Conservation (phyloP, 768 basidiomycete genomes). For the Suillus weaverae region DNA sequence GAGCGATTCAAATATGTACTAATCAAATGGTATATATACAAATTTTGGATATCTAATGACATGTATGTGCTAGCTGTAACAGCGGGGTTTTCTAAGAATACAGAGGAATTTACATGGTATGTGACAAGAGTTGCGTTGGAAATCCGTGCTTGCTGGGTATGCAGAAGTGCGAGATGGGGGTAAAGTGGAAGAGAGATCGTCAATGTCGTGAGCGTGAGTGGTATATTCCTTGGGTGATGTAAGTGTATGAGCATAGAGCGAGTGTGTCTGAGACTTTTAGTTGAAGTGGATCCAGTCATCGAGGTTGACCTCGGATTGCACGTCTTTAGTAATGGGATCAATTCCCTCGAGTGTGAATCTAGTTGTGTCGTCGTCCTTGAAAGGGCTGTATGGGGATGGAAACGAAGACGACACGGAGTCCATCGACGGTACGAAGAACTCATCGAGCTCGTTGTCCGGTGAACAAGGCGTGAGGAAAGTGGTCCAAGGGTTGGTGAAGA, state of each 20-base stretch:
- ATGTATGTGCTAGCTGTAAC: slow-evolving; percentile 4
- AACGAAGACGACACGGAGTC: slow-evolving; percentile 3
- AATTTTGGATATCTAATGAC: background rate
- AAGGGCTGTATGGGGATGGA: background rate
- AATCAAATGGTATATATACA: background rate
- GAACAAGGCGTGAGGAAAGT: background rate
- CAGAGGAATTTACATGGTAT: slow-evolving; percentile 16
- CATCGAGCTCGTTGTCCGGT: slow-evolving; percentile 19
- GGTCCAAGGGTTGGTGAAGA: slow-evolving; percentile 28
- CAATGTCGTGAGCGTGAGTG: slow-evolving; percentile 2
- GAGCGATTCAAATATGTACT: slow-evolving; percentile 1
- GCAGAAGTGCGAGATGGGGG: slow-evolving; percentile 5
- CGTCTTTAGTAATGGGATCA: background rate
- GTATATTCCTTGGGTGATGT: slow-evolving; percentile 3
- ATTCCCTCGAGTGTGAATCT: background rate
- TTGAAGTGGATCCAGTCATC: slow-evolving; percentile 7
- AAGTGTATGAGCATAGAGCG: background rate
- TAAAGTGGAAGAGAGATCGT: background rate
- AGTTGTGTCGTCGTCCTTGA: background rate
- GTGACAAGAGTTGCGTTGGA: background rate
- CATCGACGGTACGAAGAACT: slow-evolving; percentile 32
- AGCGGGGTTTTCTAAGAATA: slow-evolving; percentile 18
- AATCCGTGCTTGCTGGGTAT: slow-evolving; percentile 8
- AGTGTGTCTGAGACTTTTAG: background rate
- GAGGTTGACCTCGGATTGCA: background rate